phyloP scores from a whole-genome alignment of 2,329 filamentous ascomycete genomes.

The Hymenotorrendiella dingleyae region DNA sequence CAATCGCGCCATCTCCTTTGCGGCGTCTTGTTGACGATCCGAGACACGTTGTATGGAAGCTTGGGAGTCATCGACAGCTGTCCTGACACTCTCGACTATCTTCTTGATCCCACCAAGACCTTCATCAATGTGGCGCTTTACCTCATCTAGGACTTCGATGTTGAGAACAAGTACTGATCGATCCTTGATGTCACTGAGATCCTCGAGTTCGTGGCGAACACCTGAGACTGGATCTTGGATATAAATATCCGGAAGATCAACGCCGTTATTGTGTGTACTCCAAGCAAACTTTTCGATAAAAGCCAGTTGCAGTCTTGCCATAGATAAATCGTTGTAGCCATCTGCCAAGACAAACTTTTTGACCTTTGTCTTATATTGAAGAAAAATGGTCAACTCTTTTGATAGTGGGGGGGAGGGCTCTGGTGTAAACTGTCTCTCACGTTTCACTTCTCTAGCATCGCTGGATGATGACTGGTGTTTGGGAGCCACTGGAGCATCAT shows the following conservation, averaged over 20 bases:
- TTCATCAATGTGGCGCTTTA: slow-evolving; percentile 94
- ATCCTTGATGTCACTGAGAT: slow-evolving; percentile 89
- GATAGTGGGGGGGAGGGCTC: slow-evolving; percentile 64
- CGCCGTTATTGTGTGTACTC: slow-evolving; percentile 93
- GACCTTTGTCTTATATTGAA: slow-evolving; percentile 95
- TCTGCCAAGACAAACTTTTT: slow-evolving; percentile 91
- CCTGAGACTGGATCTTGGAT: slow-evolving; percentile 94
- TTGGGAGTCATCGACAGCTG: slow-evolving; percentile 77
- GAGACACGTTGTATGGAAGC: slow-evolving; percentile 79
- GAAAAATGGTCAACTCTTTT: slow-evolving; percentile 87
- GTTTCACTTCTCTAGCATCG: slow-evolving; percentile 33
- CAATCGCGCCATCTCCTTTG: slow-evolving; percentile 70
- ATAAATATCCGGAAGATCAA: slow-evolving; percentile 92
- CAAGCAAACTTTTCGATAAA: slow-evolving; percentile 99
- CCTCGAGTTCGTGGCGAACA: slow-evolving; percentile 93
- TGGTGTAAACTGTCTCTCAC: slow-evolving; percentile 48
- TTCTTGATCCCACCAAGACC: slow-evolving; percentile 73
- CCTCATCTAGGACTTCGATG: slow-evolving; percentile 86
- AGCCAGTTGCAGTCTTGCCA: slow-evolving; percentile 83
- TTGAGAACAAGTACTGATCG: slow-evolving; percentile 92
- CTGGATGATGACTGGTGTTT: slow-evolving; percentile 8
- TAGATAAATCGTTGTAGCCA: slow-evolving; percentile 76
- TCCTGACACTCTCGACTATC: slow-evolving; percentile 80
- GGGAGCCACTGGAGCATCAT: slow-evolving; percentile 16
- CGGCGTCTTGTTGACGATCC: slow-evolving; percentile 82